Base-by-base conservation (phyloP, 1,284 basidiomycete genomes). In the Puccinia horiana region DNA sequence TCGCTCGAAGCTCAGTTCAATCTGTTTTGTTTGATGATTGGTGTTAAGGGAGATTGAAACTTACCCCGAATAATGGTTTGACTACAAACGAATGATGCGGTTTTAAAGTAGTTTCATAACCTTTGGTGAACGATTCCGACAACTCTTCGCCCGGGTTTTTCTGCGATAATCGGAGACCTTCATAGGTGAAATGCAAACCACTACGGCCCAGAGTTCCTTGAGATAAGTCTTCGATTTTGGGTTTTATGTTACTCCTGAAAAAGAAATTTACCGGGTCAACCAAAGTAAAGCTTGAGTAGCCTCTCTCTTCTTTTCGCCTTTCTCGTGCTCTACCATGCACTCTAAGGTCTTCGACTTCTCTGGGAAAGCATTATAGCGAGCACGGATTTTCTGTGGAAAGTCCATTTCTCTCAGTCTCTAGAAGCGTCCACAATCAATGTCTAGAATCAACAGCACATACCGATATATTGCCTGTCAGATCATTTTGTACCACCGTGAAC, bases 201-300 rank as follows among this genome's bases (percentile, higher is more conserved):
- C 79, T 81, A n/a, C 12, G 49, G 20, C 11, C 18, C 18, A 52
- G 9, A 52, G 29, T 40, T 26, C 23, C n/a, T 6, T 11, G 35
- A 56, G 14, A 56, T 76, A 23, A 61, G 40, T 56, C 26, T 58
- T 58, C 52, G 74, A 32, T 74, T 3, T 32, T 32, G 72, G 29
- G 37, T 29, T 32, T 35, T 40, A 12, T 54, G 9, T 29, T 23
- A 58, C 9, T 58, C 4, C 12, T 40, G 37, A 9, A 47, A 58
- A 70, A 35, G 20, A 32, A 52, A 73, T 35, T 32, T 76, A 85
- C 84, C 95, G 91, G 76, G 93, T 89, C 73, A 99, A 90, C 96
- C 96, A 99, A 88, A 98, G 89, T 79, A 98, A 90, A 23, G 94
- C 95, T 85, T 97, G 93, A 0, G 95, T 97, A 4, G 96, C 94